Conservation (phyloP, 345 rosid genomes). For the Durio zibethinus region DNA sequence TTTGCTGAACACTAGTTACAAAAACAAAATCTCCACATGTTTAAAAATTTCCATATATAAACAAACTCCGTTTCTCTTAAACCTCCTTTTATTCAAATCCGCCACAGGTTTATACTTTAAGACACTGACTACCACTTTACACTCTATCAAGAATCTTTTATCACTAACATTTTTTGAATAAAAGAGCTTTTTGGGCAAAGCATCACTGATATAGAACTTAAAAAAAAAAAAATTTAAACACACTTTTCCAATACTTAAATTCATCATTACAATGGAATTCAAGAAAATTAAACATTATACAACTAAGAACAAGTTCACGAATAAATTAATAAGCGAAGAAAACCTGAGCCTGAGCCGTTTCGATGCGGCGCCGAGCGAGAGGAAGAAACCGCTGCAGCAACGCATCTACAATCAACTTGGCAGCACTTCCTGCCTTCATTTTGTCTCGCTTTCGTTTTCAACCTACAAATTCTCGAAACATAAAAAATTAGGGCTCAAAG, state of each 20-base stretch:
- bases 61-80: not conserved
- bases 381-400: constrained; percentile 95
- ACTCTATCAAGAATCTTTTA: not conserved
- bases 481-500: too few relatives aligned
- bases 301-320: not conserved
- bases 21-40: not conserved
- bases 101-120: not conserved
- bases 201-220: not conserved
- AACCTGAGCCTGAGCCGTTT: constrained; percentile 99
- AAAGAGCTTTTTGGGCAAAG: not conserved
- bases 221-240: not conserved
- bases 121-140: not conserved
- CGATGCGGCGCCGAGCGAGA: constrained; percentile 92
- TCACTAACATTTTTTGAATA: not conserved
- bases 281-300: constrained; percentile 1
- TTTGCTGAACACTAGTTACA: not conserved
- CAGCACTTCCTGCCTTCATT: constrained; percentile 95
- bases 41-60: not conserved
- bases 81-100: not conserved
- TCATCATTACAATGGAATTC: not conserved
- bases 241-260: not conserved
- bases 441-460: not conserved
- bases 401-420: constrained; percentile 93
- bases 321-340: constrained; percentile 8
- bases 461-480: constrained; percentile 3